A percentile compares a stretch with the other conserved stretches of the same genome.
Evolutionary conservation across 495 filamentous ascomycete species (phyloP).

Genomic region (Aspergillus cavernicola): DNA sequence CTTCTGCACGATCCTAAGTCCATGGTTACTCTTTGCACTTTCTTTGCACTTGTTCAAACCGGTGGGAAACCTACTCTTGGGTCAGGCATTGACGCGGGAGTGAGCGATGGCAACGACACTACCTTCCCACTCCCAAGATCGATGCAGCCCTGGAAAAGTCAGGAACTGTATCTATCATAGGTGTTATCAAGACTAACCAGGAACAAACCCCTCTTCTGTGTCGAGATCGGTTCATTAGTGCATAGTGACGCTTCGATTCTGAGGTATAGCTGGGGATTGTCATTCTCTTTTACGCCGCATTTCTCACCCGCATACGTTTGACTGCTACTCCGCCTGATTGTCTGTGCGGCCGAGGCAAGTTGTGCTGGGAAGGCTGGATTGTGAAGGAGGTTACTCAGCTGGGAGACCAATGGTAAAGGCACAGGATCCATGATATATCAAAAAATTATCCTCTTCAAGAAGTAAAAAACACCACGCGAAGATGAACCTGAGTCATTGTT

Average conservation of each 20-base stretch:
- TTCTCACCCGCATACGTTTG: background rate
- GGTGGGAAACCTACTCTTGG: background rate
- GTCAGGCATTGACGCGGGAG: slow-evolving; percentile 1
- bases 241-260: slow-evolving; percentile 10
- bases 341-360: slow-evolving; percentile 5
- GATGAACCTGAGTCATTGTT: too few species aligned
- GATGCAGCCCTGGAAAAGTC: slow-evolving; percentile 13
- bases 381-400: slow-evolving; percentile 12
- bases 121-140: slow-evolving; percentile 7
- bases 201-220: background rate
- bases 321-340: too few species aligned
- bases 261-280: slow-evolving; percentile 2
- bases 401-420: too few species aligned
- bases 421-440: background rate
- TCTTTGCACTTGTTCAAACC: background rate
- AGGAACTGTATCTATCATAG: background rate
- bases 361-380: slow-evolving; percentile 11
- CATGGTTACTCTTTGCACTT: background rate
- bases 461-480: too few species aligned
- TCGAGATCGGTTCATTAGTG: background rate
- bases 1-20: too few species aligned
- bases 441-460: too few species aligned
- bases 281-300: too few species aligned
- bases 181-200: slow-evolving; percentile 5
- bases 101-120: slow-evolving; percentile 2